Conservation (phyloP, 805 yeast species). For the Candida dajiaensis region DNA sequence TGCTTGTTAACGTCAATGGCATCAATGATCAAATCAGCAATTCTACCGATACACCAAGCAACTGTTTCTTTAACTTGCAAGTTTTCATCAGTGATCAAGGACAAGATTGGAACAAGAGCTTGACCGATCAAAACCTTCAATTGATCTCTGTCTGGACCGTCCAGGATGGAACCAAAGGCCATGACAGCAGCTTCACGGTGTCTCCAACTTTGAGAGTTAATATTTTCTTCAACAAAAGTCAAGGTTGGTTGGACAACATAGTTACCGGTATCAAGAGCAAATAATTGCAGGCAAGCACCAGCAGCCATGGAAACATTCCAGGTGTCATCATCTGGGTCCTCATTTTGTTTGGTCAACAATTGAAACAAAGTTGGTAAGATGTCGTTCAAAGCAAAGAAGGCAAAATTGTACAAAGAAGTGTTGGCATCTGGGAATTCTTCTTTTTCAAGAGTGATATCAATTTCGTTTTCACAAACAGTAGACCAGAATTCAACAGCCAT, state of each 20-base stretch:
- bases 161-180: slow-evolving; percentile 97
- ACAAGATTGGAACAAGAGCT: slow-evolving; percentile 76
- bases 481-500: slow-evolving; percentile 99
- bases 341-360: slow-evolving; percentile 82
- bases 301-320: slow-evolving; percentile 99
- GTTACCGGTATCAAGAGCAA: slow-evolving; percentile 86
- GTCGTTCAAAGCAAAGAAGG: slow-evolving; percentile 74
- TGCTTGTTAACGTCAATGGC: slow-evolving; percentile 63
- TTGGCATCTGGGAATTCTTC: slow-evolving; percentile 53
- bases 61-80: slow-evolving; percentile 94
- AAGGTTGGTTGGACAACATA: slow-evolving; percentile 82
- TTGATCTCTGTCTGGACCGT: slow-evolving; percentile 81
- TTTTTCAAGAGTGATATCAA: slow-evolving; percentile 66
- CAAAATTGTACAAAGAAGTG: slow-evolving; percentile 67
- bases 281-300: slow-evolving; percentile 91
- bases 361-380: slow-evolving; percentile 82
- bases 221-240: slow-evolving; percentile 73
- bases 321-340: slow-evolving; percentile 90
- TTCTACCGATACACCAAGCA: slow-evolving; percentile 97
- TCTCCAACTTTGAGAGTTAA: slow-evolving; percentile 63
- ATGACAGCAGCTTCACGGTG: slow-evolving; percentile 94
- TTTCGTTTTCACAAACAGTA: slow-evolving; percentile 98
- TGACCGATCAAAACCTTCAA: slow-evolving; percentile 64
- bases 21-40: slow-evolving; percentile 79
- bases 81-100: slow-evolving; percentile 64